Evolutionary conservation across 202 grass and related monocot genomes (phyloP).

Genomic region (Dendrocalamus latiflorus): DNA sequence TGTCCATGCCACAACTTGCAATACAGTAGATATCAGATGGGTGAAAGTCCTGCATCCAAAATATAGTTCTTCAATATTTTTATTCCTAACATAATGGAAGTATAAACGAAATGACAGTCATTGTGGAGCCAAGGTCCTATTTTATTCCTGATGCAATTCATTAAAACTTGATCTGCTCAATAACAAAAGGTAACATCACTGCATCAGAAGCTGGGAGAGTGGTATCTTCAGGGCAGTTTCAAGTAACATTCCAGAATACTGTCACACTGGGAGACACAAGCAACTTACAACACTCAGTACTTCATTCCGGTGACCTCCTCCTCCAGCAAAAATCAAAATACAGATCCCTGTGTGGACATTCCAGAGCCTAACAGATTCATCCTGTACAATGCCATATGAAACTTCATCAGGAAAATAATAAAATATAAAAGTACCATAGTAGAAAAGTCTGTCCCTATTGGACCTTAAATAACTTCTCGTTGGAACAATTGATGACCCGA

Average conservation of each 20-base stretch:
- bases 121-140: background rate
- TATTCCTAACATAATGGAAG: background rate
- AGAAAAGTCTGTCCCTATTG: no score
- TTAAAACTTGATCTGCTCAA: background rate
- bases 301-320: no score
- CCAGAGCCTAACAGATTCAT: no score
- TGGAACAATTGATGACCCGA: no score
- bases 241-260: slow-evolving; percentile 9
- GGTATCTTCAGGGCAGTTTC: slow-evolving; percentile 2
- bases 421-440: no score
- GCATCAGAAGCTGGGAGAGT: background rate
- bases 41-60: slow-evolving; percentile 81
- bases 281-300: no score
- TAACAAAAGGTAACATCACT: background rate
- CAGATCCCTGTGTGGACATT: no score
- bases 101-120: slow-evolving; percentile 6
- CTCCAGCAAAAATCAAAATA: no score
- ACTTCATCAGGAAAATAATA: no score
- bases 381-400: no score
- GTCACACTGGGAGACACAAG: no score
- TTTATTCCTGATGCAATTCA: slow-evolving; percentile 1
- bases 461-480: no score
- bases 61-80: slow-evolving; percentile 3
- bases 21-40: slow-evolving; percentile 95
- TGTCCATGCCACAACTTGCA: slow-evolving; percentile 96